These are phyloP conservation scores for Claviceps paspali DNA, from an alignment of 2,329 filamentous ascomycete genomes.

Conservation along the genomic window DNA sequence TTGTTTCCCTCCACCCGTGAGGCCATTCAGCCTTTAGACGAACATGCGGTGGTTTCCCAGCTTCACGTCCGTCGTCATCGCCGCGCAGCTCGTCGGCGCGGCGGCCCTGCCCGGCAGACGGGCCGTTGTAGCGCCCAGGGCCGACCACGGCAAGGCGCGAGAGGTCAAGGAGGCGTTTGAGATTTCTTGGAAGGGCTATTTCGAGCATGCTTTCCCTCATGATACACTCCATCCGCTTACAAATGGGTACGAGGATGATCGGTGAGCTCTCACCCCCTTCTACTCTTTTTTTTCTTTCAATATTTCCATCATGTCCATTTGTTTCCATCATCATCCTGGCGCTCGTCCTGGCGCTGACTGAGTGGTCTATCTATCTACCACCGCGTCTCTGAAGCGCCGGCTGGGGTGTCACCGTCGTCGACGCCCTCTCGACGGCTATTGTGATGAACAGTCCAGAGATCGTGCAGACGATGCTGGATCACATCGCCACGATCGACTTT, in stretches of 20 bases:
- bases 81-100: constrained; percentile 5
- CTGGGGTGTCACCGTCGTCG: constrained; percentile 73
- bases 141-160: constrained; percentile 30
- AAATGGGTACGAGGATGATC: constrained; percentile 51
- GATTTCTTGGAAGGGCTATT: constrained; percentile 59
- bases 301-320: not conserved
- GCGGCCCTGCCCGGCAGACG: constrained; percentile 5
- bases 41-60: constrained; percentile 8
- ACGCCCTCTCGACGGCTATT: constrained; percentile 65
- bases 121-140: constrained; percentile 4
- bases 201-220: constrained; percentile 58
- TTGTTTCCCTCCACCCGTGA: no score
- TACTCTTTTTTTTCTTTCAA: no score
- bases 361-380: no score
- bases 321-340: no score
- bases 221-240: constrained; percentile 59
- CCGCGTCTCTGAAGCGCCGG: no score
- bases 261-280: no score
- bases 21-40: no score
- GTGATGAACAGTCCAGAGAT: constrained; percentile 57
- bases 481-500: constrained; percentile 59
- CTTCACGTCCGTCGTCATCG: constrained; percentile 4
- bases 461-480: constrained; percentile 55
- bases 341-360: no score
- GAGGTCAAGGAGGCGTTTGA: constrained; percentile 55